Evolutionary conservation across 148 eudicot species (phyloP), one percentile per base, ranked within the genome.

Genomic region (Rhododendron ovatum): DNA sequence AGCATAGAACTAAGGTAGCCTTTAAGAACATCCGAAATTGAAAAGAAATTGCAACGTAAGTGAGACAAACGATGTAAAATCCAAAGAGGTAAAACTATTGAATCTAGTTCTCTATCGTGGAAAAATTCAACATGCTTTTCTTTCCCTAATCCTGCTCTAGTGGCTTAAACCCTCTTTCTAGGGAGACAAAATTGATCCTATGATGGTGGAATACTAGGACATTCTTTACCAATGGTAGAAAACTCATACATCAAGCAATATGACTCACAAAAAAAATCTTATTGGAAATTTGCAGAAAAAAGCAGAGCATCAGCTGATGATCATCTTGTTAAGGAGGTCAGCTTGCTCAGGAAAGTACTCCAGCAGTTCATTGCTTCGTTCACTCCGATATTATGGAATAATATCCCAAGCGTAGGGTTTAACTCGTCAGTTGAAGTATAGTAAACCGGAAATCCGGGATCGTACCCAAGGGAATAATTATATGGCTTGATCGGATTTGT

Each of bases 331-430:
- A 75, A 94, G 91, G 88, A 84, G 95, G 61, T 92, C 93, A 55
- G 94, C 93, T 82, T 95, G 93, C 89, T 96, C 92, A 0, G 99
- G 99, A 74, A 96, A 94, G 86, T 90, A 91, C 89, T 95, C 98
- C 89, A 94, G 79, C 76, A 96, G 80, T 86, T 96, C 99, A n/a
- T n/a, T n/a, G n/a, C n/a, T n/a, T n/a, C n/a, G n/a, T n/a, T n/a
- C n/a, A n/a, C n/a, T n/a, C n/a, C n/a, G n/a, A n/a, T n/a, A n/a
- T n/a, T n/a, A n/a, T n/a, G n/a, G n/a, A n/a, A n/a, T n/a, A n/a
- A n/a, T n/a, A n/a, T n/a, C n/a, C n/a, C n/a, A n/a, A n/a, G n/a
- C n/a, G n/a, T n/a, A n/a, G n/a, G n/a, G n/a, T n/a, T n/a, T n/a
- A n/a, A n/a, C n/a, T n/a, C n/a, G n/a, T n/a, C n/a, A n/a, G n/a